Evolutionary conservation across 768 basidiomycete species (phyloP).

Genomic region (Xerocomellus chrysenteron): DNA sequence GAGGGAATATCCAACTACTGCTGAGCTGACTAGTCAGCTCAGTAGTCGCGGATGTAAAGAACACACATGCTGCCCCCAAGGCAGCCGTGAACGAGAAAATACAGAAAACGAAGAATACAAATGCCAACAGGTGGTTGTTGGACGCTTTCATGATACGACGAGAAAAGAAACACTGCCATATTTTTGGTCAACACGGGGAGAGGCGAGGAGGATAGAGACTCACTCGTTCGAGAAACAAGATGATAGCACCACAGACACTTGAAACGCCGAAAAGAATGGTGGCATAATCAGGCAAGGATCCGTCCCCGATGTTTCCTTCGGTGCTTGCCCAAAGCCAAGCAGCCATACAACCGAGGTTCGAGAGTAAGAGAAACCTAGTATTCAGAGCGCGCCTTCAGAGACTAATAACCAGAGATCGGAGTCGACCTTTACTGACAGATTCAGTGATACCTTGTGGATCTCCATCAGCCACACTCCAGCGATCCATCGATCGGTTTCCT

Average conservation of each 20-base stretch:
- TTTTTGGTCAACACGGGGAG: background rate
- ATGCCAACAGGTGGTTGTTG: conserved; percentile 13
- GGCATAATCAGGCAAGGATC: conserved; percentile 10
- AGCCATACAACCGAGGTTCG: conserved; percentile 16
- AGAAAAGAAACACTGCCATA: conserved; percentile 21
- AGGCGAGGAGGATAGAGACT: background rate
- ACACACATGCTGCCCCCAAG: conserved; percentile 19
- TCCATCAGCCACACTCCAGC: background rate
- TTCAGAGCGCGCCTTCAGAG: conserved; percentile 5
- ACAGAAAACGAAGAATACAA: conserved; percentile 13
- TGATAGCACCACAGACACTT: conserved; percentile 8
- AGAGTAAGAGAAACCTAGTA: conserved; percentile 14
- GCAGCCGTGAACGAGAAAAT: conserved; percentile 23
- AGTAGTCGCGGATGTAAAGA: conserved; percentile 9
- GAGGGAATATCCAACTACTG: conserved; percentile 18
- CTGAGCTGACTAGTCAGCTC: conserved; percentile 10
- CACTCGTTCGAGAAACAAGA: conserved; percentile 19
- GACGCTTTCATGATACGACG: conserved; percentile 15
- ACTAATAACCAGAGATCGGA: background rate
- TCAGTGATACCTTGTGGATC: conserved; percentile 13
- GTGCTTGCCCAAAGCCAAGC: conserved; percentile 22
- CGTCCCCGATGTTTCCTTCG: background rate
- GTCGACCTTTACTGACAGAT: conserved; percentile 14
- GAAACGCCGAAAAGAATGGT: conserved; percentile 20
- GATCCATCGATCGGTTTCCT: background rate